Conservation (phyloP, 805 yeast species). For the Sugiyamaella mastotermitis region DNA sequence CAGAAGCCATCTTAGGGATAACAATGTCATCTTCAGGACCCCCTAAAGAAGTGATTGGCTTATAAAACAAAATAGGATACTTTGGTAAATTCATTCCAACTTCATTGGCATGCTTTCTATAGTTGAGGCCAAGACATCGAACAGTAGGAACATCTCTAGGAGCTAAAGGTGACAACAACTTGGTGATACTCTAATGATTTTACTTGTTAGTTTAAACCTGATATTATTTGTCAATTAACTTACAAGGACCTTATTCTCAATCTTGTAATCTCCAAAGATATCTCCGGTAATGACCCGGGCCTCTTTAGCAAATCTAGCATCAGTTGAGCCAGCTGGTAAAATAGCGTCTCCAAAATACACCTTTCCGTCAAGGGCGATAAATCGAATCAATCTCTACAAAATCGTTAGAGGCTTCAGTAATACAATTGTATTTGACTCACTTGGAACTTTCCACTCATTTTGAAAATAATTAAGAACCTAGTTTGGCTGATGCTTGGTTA, state of each 20-base stretch:
- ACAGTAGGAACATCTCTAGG: constrained; percentile 35
- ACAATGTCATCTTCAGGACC: constrained; percentile 40
- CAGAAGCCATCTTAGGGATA: constrained; percentile 29
- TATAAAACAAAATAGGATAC: constrained; percentile 46
- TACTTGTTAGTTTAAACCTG: not conserved
- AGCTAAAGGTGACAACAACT: constrained; percentile 38
- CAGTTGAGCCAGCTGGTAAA: constrained; percentile 30
- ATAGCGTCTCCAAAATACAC: constrained; percentile 46
- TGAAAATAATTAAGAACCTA: too few species aligned
- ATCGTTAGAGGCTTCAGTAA: too few species aligned
- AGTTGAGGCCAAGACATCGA: constrained; percentile 49
- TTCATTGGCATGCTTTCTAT: constrained; percentile 38
- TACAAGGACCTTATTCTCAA: constrained; percentile 32
- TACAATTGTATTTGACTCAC: too few species aligned
- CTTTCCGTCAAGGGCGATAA: constrained; percentile 40
- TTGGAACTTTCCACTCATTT: too few species aligned
- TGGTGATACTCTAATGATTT: constrained; percentile 23
- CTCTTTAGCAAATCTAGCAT: constrained; percentile 34
- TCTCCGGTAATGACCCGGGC: constrained; percentile 46
- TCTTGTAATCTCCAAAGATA: constrained; percentile 34
- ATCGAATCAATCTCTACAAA: constrained; percentile 40
- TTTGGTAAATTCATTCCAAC: constrained; percentile 38
- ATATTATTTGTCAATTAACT: not conserved
- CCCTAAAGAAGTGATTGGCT: constrained; percentile 41
- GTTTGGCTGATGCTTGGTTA: too few species aligned